phyloP scores from a whole-genome alignment of 2,329 filamentous ascomycete species.

The Diaporthe sp. region DNA sequence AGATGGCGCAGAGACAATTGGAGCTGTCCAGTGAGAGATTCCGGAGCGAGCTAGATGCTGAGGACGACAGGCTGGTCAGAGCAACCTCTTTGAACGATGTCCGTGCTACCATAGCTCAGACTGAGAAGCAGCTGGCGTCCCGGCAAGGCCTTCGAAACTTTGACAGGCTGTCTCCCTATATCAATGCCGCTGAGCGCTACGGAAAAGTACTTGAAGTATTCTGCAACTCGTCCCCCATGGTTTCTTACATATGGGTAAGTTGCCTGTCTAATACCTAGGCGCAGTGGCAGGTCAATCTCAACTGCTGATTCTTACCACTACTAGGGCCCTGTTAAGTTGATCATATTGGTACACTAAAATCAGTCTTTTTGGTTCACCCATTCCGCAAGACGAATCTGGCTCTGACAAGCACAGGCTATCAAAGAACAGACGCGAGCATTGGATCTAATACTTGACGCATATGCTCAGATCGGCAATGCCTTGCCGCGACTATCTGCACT shows the following conservation, averaged over 20 bases:
- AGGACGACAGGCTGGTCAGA: background rate
- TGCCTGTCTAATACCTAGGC: background rate
- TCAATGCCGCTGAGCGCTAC: background rate
- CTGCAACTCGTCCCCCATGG: background rate
- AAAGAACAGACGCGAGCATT: background rate
- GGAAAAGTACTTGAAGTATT: background rate
- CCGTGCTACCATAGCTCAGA: background rate
- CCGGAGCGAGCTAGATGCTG: background rate
- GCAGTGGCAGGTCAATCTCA: background rate
- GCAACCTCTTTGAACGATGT: background rate
- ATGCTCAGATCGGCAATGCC: background rate
- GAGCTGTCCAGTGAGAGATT: background rate
- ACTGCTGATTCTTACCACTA: background rate
- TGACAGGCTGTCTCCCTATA: background rate
- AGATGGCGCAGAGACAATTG: background rate
- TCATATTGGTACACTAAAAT: background rate
- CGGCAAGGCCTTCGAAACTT: background rate
- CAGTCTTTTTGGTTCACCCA: background rate
- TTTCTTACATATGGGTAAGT: background rate
- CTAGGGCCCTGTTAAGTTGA: background rate
- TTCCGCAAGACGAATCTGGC: background rate
- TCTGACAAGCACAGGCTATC: background rate
- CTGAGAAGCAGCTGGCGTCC: background rate
- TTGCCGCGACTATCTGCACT: background rate
- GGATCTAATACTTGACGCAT: background rate